Evolutionary conservation across 176 grass and related monocot species (phyloP).

Genomic region (Pontederia paniculata): DNA sequence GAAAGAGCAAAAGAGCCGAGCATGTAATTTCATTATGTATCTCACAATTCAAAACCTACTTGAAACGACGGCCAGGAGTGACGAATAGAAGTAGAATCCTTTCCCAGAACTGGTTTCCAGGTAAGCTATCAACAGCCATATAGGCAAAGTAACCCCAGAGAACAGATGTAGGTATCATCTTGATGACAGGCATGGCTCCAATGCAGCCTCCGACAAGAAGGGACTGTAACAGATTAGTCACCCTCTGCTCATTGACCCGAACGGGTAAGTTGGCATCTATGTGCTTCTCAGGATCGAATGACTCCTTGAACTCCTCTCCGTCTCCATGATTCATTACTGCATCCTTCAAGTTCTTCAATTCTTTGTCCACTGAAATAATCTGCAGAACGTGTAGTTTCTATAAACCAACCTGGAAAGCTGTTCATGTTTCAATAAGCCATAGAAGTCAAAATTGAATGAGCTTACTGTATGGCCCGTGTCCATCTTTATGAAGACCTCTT

Average conservation of each 20-base stretch:
- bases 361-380: conserved; percentile 38
- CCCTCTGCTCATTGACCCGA: conserved; percentile 82
- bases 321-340: conserved; percentile 33
- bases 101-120: conserved; percentile 97
- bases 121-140: conserved; percentile 88
- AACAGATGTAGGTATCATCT: conserved; percentile 62
- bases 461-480: conserved; percentile 32
- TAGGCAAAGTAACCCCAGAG: conserved; percentile 98
- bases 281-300: conserved; percentile 66
- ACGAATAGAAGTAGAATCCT: conserved; percentile 66
- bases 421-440: background rate
- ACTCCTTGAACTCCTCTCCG: conserved; percentile 20
- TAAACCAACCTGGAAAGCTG: background rate
- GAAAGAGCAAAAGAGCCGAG: background rate
- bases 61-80: conserved; percentile 47
- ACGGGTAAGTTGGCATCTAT: conserved; percentile 76
- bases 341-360: conserved; percentile 68
- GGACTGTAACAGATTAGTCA: conserved; percentile 80
- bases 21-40: conserved; percentile 3
- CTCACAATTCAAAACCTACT: conserved; percentile 35
- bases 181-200: conserved; percentile 78
- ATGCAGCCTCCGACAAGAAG: conserved; percentile 63
- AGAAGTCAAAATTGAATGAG: conserved; percentile 3
- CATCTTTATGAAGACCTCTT: conserved; percentile 68
- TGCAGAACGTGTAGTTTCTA: conserved; percentile 13